phyloP scores from a whole-genome alignment of 176 grass and related monocot species.

The Thinopyrum elongatum region DNA sequence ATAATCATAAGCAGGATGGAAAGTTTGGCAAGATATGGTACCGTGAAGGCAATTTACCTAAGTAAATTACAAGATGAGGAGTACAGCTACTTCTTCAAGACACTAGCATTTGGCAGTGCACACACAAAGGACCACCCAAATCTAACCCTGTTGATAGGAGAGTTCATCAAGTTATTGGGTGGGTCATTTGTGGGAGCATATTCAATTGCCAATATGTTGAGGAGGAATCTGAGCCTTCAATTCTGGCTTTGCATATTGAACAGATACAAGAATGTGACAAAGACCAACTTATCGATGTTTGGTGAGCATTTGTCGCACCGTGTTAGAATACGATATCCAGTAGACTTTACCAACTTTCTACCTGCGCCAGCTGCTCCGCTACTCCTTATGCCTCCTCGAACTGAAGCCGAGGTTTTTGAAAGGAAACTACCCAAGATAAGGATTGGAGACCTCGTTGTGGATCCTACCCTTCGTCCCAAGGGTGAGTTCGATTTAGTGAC shows the following conservation, averaged over 20 bases:
- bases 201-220: not conserved
- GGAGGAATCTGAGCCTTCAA: not conserved
- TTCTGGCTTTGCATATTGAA: not conserved
- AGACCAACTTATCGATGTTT: not conserved
- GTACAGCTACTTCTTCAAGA: not conserved
- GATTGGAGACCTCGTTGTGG: not conserved
- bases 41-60: not conserved
- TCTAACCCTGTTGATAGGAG: not conserved
- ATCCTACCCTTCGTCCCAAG: not conserved
- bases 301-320: not conserved
- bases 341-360: not conserved
- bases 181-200: conserved; percentile 7
- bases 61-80: not conserved
- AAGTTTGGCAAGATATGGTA: not conserved
- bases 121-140: not conserved
- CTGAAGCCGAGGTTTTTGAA: not conserved
- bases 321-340: not conserved
- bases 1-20: conserved; percentile 5
- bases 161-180: not conserved
- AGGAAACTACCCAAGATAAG: conserved; percentile 1
- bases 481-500: not conserved
- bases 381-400: not conserved
- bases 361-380: not conserved
- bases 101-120: conserved; percentile 7
- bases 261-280: not conserved